A percentile compares a stretch with the other conserved stretches of the same genome.
Evolutionary conservation across 345 rosid genomes (phyloP).

Genomic region (Passiflora organensis): DNA sequence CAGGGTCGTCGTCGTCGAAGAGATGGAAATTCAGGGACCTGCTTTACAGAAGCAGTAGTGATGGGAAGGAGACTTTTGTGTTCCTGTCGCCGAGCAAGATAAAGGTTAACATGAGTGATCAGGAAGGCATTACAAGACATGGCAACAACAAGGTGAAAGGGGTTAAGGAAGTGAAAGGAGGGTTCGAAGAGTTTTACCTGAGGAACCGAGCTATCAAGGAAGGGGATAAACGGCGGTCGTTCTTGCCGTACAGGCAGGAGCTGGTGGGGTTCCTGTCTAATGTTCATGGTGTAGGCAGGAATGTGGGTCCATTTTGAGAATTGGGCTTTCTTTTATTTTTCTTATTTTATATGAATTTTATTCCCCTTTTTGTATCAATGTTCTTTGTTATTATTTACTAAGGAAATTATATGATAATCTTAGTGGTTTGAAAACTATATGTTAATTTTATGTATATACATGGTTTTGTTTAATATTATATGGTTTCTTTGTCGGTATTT

Average conservation of each 20-base stretch:
- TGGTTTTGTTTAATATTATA: too few species aligned
- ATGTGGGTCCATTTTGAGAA: slow-evolving; percentile 53
- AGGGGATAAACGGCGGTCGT: slow-evolving; percentile 41
- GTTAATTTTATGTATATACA: too few species aligned
- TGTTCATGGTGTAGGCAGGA: slow-evolving; percentile 45
- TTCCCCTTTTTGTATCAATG: too few species aligned
- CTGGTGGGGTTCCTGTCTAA: slow-evolving; percentile 43
- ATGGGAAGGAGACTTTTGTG: slow-evolving; percentile 38
- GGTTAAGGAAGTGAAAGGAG: neutral
- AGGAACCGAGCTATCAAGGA: slow-evolving; percentile 17
- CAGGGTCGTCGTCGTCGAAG: slow-evolving; percentile 49
- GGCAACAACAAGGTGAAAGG: neutral
- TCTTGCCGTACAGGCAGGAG: slow-evolving; percentile 47
- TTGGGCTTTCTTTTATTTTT: slow-evolving; percentile 4
- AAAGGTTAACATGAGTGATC: neutral
- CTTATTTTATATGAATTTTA: neutral
- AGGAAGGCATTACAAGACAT: neutral
- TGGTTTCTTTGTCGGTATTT: too few species aligned
- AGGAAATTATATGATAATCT: too few species aligned
- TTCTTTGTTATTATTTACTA: too few species aligned
- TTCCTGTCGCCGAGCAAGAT: slow-evolving; percentile 33
- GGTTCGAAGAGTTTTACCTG: slow-evolving; percentile 5
- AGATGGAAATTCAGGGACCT: slow-evolving; percentile 66
- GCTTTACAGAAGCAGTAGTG: slow-evolving; percentile 46
- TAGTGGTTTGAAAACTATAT: too few species aligned